Percentiles rank a stretch among this genome's conserved stretches.
Conservation (phyloP, 441 rosid species). For the Arabidopsis hybrid region DNA sequence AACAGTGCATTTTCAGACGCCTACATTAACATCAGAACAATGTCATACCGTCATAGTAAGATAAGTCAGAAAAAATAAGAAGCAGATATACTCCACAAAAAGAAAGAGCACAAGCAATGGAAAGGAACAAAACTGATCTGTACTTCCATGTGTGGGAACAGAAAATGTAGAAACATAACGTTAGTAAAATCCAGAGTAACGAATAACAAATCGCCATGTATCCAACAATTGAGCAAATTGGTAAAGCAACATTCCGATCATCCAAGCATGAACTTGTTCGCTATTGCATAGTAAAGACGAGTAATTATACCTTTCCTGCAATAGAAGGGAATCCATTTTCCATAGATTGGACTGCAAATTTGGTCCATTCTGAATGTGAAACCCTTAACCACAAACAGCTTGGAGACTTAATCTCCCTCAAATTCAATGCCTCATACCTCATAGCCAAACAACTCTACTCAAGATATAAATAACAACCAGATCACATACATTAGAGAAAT, state of each 20-base stretch:
- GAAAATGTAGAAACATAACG: background rate
- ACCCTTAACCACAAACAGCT: conserved; percentile 57
- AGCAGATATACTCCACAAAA: conserved; percentile 7
- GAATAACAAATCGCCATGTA: background rate
- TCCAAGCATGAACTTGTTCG: background rate
- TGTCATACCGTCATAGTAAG: background rate
- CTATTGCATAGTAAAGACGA: background rate
- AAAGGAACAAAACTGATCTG: conserved; percentile 2
- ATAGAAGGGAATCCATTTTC: conserved; percentile 60
- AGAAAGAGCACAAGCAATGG: conserved; percentile 6
- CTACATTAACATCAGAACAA: conserved; percentile 39
- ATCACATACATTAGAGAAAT: background rate
- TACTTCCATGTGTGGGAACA: background rate
- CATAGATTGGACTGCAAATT: conserved; percentile 62
- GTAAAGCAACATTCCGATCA: background rate
- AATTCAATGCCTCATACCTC: conserved; percentile 71
- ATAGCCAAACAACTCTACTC: conserved; percentile 72
- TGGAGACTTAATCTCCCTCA: conserved; percentile 60
- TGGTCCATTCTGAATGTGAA: conserved; percentile 65
- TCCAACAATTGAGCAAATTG: conserved; percentile 1
- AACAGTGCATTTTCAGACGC: conserved; percentile 64
- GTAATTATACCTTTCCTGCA: conserved; percentile 58
- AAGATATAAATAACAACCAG: background rate
- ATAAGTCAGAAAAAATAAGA: background rate
- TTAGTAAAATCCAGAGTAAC: background rate